Conservation (phyloP, 306 rosid species). For the Spatholobus suberectus region DNA sequence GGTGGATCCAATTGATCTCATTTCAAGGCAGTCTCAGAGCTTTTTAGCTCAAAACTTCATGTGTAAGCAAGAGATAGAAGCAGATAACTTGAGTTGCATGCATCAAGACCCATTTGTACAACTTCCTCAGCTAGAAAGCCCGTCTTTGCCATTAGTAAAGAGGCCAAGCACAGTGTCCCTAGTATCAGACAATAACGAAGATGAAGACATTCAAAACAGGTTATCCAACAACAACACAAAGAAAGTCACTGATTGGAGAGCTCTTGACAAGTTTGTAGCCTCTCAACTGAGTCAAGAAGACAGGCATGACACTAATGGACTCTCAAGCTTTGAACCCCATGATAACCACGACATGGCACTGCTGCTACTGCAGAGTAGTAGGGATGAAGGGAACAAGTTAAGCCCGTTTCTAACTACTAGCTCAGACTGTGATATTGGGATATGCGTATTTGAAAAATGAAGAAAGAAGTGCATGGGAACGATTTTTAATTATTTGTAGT, state of each 20-base stretch:
- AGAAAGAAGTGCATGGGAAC: slow-evolving; percentile 16
- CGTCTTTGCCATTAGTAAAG: slow-evolving; percentile 71
- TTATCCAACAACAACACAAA: slow-evolving; percentile 41
- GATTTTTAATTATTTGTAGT: slow-evolving; percentile 27
- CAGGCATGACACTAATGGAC: slow-evolving; percentile 50
- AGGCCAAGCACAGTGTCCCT: slow-evolving; percentile 60
- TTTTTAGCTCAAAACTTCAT: slow-evolving; percentile 55
- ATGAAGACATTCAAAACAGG: slow-evolving; percentile 43
- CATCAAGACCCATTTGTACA: slow-evolving; percentile 63
- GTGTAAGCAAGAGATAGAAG: slow-evolving; percentile 88
- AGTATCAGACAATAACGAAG: slow-evolving; percentile 59
- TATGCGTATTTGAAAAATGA: slow-evolving; percentile 84
- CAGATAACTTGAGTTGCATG: slow-evolving; percentile 57
- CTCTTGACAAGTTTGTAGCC: slow-evolving; percentile 93
- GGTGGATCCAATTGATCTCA: slow-evolving; percentile 66
- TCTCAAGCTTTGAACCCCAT: slow-evolving; percentile 56
- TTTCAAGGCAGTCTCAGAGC: slow-evolving; percentile 66
- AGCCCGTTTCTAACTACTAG: slow-evolving; percentile 67
- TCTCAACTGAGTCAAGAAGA: slow-evolving; percentile 87
- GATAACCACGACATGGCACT: slow-evolving; percentile 51
- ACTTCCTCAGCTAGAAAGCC: slow-evolving; percentile 86
- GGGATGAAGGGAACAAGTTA: slow-evolving; percentile 59
- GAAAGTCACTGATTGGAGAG: slow-evolving; percentile 92
- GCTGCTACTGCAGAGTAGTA: slow-evolving; percentile 64
- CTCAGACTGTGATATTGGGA: slow-evolving; percentile 86